A percentile compares a stretch with the other conserved stretches of the same genome.
phyloP scores from a whole-genome alignment of 2,329 filamentous ascomycete species.

The Cladosporium oxysporum region DNA sequence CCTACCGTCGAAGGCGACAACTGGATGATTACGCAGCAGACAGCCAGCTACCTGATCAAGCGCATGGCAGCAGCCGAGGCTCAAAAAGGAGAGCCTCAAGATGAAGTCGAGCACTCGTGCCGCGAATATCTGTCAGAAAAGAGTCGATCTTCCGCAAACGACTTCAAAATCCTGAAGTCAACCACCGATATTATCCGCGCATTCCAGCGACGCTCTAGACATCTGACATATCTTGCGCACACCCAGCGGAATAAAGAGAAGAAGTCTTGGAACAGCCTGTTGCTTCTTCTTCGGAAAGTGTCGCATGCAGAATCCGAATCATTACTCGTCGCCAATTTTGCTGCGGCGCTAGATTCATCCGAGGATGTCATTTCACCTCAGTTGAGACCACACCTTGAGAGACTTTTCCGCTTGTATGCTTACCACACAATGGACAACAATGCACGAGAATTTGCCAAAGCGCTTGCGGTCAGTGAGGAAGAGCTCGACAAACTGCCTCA shows the following conservation, averaged over 20 bases:
- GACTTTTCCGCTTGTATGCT: conserved; percentile 52
- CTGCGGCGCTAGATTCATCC: conserved; percentile 40
- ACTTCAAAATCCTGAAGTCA: conserved; percentile 36
- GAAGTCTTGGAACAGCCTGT: conserved; percentile 50
- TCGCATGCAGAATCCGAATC: conserved; percentile 51
- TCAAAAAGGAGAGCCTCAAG: conserved; percentile 38
- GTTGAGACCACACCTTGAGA: conserved; percentile 40
- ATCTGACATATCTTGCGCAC: conserved; percentile 47
- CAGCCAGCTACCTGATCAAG: conserved; percentile 54
- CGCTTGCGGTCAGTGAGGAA: conserved; percentile 44
- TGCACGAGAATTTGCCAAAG: conserved; percentile 49
- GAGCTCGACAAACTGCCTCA: conserved; percentile 45
- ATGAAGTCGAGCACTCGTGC: conserved; percentile 46
- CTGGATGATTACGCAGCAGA: conserved; percentile 60
- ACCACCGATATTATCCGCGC: conserved; percentile 46
- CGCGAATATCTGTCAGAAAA: conserved; percentile 42
- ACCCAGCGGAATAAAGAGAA: conserved; percentile 48
- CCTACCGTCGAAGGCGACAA: conserved; percentile 59
- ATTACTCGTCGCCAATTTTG: conserved; percentile 51
- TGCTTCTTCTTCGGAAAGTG: conserved; percentile 45
- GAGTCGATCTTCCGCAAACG: conserved; percentile 31
- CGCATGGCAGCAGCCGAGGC: conserved; percentile 49
- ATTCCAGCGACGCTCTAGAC: conserved; percentile 49
- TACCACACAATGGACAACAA: conserved; percentile 50
- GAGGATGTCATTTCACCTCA: conserved; percentile 29